Base-by-base conservation (phyloP, 768 basidiomycete genomes). In the Mrakia frigida region DNA sequence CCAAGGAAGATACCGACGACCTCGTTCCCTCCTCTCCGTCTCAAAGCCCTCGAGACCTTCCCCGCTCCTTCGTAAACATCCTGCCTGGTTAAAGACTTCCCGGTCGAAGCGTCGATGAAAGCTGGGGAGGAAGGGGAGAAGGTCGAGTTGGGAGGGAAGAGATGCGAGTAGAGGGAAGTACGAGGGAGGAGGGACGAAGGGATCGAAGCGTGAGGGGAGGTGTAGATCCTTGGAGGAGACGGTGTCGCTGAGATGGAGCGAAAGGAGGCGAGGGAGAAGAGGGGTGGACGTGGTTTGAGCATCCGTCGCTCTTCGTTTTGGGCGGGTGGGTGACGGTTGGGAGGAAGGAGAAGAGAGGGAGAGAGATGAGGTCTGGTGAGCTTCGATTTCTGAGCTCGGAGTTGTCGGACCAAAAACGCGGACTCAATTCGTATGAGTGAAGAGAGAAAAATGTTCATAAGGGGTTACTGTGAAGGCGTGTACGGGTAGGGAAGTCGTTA, bases 91-190 rank as follows among this genome's bases (percentile, higher is more conserved):
- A 93, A 79, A 6, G 85, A 85, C 0, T 86, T 84, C 5, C 88
- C 89, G 0, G 90, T 87, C 2, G 84, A 81, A 0, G 89, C 89
- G 79, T 93, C 91, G 70, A 92, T 85, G 81, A 89, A 91, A 2
- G 90, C 90, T 13, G 86, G 86, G 2, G 52, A 65, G 3, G 50
- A 7, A 3, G 43, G n/a, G 16, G 33, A 35, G 16, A 68, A 56
- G 39, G 73, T 7, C 4, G 73, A 74, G 11, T n/a, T n/a, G 5
- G 52, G 25, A 50, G 70, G 76, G 37, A 77, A 69, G 35, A 77
- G 76, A 67, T 73, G 70, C 11, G 39, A 50, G 71, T 68, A 77
- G n/a, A 77, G 70, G 3, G 74, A 75, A 4, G 74, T 70, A 13
- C 56, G 68, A 23, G 74, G 74, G 39, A 75, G 52, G 35, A 33